phyloP scores from a whole-genome alignment of 139 green algal species.

The Chlorella sp. region DNA sequence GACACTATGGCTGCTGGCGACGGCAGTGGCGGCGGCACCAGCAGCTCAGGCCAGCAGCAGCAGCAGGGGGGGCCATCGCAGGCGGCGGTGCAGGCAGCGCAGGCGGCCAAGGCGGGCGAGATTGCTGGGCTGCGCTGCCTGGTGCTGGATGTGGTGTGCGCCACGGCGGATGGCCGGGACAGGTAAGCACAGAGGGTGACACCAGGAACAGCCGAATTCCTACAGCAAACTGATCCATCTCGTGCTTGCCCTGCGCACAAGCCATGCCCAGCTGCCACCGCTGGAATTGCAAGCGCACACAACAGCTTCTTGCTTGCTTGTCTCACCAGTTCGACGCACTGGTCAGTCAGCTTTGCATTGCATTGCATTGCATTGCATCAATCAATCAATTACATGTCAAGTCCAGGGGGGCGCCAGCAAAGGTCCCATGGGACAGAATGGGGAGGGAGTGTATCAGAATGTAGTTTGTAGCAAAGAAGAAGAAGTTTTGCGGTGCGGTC shows the following conservation, averaged over 20 bases:
- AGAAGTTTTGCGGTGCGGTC: too few relatives aligned
- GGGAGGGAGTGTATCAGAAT: too few relatives aligned
- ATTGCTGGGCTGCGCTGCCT: conserved; percentile 66
- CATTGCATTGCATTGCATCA: too few relatives aligned
- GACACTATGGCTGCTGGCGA: neutral
- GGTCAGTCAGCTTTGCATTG: too few relatives aligned
- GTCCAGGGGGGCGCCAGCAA: too few relatives aligned
- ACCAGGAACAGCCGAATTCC: neutral
- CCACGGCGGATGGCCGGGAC: conserved; percentile 56
- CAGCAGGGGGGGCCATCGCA: neutral
- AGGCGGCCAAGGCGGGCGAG: conserved; percentile 47
- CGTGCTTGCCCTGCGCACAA: neutral
- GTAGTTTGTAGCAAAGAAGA: too few relatives aligned
- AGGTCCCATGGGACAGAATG: too few relatives aligned
- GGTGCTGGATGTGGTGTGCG: conserved; percentile 66
- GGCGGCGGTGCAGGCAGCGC: neutral
- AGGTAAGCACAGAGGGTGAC: conserved; percentile 16
- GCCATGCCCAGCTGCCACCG: too few relatives aligned
- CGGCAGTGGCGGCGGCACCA: neutral
- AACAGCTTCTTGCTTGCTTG: neutral
- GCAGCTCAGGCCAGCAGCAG: neutral
- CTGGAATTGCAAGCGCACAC: too few relatives aligned
- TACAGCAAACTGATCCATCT: too few relatives aligned
- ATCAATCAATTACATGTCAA: too few relatives aligned
- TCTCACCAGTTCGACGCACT: neutral